Conservation (phyloP, 2,329 filamentous ascomycete genomes). For the Purpureocillium lavendulum region DNA sequence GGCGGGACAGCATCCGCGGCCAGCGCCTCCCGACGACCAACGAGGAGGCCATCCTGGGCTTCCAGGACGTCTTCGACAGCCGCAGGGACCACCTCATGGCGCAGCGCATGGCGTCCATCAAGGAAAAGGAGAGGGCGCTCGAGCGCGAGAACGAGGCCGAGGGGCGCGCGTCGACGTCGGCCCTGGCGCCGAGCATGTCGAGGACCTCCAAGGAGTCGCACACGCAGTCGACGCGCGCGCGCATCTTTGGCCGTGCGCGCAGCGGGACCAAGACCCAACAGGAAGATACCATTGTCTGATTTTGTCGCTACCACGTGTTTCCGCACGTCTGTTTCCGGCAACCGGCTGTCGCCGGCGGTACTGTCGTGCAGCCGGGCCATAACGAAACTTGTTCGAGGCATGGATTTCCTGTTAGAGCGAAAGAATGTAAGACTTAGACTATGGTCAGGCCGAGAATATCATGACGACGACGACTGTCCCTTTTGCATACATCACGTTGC, state of each 20-base stretch:
- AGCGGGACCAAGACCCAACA: constrained; percentile 19
- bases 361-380: too few species aligned
- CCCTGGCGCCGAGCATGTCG: constrained; percentile 11
- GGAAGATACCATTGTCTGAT: constrained; percentile 17
- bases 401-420: too few species aligned
- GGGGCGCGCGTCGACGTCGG: constrained; percentile 18
- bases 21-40: constrained; percentile 14
- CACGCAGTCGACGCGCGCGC: constrained; percentile 15
- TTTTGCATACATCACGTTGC: too few species aligned
- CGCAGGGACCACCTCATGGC: constrained; percentile 27
- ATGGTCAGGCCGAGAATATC: too few species aligned
- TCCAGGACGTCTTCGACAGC: constrained; percentile 36
- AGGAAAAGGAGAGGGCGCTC: constrained; percentile 25
- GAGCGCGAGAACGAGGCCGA: constrained; percentile 17
- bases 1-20: constrained; percentile 8
- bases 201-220: constrained; percentile 9
- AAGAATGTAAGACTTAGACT: too few species aligned
- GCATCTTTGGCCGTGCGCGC: constrained; percentile 19
- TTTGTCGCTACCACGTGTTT: neutral
- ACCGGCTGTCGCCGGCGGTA: too few species aligned
- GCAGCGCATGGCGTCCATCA: constrained; percentile 27
- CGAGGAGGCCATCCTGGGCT: constrained; percentile 27
- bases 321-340: too few species aligned
- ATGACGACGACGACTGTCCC: too few species aligned
- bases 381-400: too few species aligned